phyloP scores from a whole-genome alignment of 31 red algal genomes.

The Asparagopsis taxiformis region DNA sequence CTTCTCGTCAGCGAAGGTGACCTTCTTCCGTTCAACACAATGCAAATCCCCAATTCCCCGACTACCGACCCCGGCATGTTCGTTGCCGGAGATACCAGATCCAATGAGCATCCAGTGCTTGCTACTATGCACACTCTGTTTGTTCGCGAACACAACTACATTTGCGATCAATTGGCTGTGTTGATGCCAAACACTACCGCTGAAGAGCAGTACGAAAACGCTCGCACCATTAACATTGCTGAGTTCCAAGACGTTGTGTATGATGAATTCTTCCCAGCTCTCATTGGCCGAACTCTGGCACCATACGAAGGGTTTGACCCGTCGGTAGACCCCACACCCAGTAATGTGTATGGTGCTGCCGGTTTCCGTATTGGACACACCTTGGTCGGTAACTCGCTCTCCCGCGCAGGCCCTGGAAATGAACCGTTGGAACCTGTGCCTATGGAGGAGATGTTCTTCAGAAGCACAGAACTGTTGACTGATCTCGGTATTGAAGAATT shows the following conservation, averaged over 20 bases:
- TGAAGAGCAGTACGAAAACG: conserved; percentile 37
- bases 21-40: background rate
- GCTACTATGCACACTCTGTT: conserved; percentile 10
- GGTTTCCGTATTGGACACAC: conserved; percentile 59
- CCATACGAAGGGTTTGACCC: conserved; percentile 9
- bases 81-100: conserved; percentile 20
- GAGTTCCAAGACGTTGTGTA: conserved; percentile 38
- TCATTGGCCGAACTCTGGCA: conserved; percentile 6
- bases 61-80: background rate
- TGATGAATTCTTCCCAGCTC: conserved; percentile 26
- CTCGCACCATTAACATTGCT: conserved; percentile 21
- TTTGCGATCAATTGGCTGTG: background rate
- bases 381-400: conserved; percentile 16
- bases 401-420: background rate
- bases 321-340: conserved; percentile 6
- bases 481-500: conserved; percentile 24
- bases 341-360: conserved; percentile 22
- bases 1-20: background rate
- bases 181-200: background rate
- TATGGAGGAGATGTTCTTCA: conserved; percentile 29
- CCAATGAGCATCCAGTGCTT: conserved; percentile 37
- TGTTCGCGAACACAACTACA: conserved; percentile 30
- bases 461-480: background rate
- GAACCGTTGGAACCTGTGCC: background rate
- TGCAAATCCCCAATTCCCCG: background rate